Percentiles rank a stretch among this genome's conserved stretches.
These are phyloP conservation scores for Nitzschia putrida DNA, from an alignment of 108 stramenopile genomes.

Conservation along the genomic window DNA sequence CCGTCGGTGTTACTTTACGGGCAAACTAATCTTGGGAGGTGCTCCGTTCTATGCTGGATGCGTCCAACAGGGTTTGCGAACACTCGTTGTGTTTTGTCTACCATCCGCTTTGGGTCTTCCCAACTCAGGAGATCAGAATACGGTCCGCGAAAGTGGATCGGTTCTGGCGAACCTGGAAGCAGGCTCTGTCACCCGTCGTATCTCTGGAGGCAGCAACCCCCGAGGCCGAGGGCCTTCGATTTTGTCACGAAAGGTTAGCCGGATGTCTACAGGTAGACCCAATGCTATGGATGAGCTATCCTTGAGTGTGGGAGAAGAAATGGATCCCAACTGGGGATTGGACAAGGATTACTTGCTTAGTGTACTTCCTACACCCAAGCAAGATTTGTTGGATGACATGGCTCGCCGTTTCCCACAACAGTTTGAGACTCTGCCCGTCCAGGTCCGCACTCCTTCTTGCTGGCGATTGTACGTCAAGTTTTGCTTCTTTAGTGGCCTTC, in stretches of 20 bases:
- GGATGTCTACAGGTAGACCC: conserved; percentile 5
- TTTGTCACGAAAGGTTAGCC: conserved; percentile 20
- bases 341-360: conserved; percentile 51
- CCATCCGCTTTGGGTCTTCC: conserved; percentile 76
- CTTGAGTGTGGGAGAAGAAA: conserved; percentile 49
- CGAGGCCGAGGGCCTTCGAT: not conserved
- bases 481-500: conserved; percentile 85
- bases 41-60: conserved; percentile 83
- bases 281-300: conserved; percentile 32
- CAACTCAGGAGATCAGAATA: conserved; percentile 11
- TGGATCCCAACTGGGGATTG: conserved; percentile 56
- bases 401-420: conserved; percentile 56
- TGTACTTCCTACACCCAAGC: conserved; percentile 54
- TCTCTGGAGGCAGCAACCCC: conserved; percentile 1
- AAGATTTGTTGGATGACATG: conserved; percentile 64
- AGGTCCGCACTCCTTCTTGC: conserved; percentile 62
- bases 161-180: not conserved
- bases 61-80: conserved; percentile 79
- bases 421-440: conserved; percentile 73
- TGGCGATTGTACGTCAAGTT: conserved; percentile 83
- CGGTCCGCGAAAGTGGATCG: not conserved
- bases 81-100: conserved; percentile 85
- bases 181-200: not conserved
- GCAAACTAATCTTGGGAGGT: conserved; percentile 63
- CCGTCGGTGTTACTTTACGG: conserved; percentile 84